A percentile compares a stretch with the other conserved stretches of the same genome.
These are phyloP conservation scores for Cichorium intybus DNA, from an alignment of 140 eudicot species.

Conservation along the genomic window DNA sequence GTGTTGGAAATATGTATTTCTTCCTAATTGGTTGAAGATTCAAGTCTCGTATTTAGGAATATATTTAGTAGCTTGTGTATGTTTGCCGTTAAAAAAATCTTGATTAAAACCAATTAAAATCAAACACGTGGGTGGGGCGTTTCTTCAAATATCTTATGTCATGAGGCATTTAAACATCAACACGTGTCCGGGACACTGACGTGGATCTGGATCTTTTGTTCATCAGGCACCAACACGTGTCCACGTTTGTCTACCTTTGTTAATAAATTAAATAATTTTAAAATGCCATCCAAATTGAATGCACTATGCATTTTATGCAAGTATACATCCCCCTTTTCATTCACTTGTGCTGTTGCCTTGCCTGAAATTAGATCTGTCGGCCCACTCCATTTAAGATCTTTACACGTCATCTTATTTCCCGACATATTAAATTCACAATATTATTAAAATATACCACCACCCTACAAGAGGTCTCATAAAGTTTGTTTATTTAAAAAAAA, in stretches of 20 bases:
- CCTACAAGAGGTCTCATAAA: too few relatives aligned
- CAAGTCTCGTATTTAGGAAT: too few relatives aligned
- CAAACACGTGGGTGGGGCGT: neutral
- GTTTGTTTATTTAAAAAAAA: too few relatives aligned
- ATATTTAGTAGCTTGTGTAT: too few relatives aligned
- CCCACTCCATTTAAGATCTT: constrained; percentile 9
- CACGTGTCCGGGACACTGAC: neutral
- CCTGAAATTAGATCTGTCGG: constrained; percentile 20
- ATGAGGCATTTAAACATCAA: neutral
- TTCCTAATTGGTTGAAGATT: too few relatives aligned
- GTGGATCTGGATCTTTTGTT: neutral
- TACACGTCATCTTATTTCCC: neutral
- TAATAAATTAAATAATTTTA: neutral
- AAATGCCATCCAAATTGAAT: neutral
- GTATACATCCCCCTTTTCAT: constrained; percentile 19
- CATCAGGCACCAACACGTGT: constrained; percentile 6
- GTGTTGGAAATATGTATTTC: too few relatives aligned
- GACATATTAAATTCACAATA: neutral
- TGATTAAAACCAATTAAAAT: too few relatives aligned
- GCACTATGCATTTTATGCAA: too few relatives aligned
- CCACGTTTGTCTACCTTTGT: neutral
- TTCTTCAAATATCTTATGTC: neutral
- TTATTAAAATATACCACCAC: constrained; percentile 8
- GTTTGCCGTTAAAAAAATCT: too few relatives aligned
- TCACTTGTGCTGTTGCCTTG: constrained; percentile 11